Percentiles rank a stretch among this genome's conserved stretches.
Conservation (phyloP, 176 grass and related monocot genomes). For the Puya raimondii region DNA sequence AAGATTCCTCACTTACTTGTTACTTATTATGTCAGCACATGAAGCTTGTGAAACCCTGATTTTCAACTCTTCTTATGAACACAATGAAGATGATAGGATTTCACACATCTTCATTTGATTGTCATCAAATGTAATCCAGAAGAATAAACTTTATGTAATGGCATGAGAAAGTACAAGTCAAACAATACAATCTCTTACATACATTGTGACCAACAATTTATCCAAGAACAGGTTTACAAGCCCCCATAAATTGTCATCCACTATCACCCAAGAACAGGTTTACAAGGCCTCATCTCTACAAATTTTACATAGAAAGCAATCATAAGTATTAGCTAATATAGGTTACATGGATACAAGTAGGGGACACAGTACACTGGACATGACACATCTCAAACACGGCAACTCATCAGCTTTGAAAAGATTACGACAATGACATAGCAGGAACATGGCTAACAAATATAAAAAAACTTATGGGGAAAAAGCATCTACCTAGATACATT, state of each 20-base stretch:
- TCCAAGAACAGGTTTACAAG: neutral
- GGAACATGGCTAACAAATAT: too few species aligned
- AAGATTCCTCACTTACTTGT: too few species aligned
- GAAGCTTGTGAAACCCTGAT: too few species aligned
- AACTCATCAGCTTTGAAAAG: too few species aligned
- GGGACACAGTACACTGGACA: too few species aligned
- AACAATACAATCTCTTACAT: neutral
- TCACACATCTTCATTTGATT: neutral
- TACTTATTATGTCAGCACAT: too few species aligned
- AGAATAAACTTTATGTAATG: neutral
- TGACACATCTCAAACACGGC: too few species aligned
- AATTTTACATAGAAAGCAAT: neutral
- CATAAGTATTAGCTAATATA: too few species aligned
- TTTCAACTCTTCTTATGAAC: neutral
- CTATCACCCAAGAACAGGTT: neutral
- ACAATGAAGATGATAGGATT: neutral
- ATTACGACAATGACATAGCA: too few species aligned
- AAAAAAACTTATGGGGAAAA: too few species aligned
- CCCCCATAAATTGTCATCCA: neutral
- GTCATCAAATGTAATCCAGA: neutral
- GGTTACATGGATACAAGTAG: too few species aligned
- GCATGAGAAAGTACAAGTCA: neutral
- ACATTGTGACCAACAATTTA: neutral
- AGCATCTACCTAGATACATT: too few species aligned
- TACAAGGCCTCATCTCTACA: neutral